A percentile compares a stretch with the other conserved stretches of the same genome.
These are phyloP conservation scores for Colletotrichum spinosum DNA, from an alignment of 2,329 filamentous ascomycete genomes.

Conservation along the genomic window DNA sequence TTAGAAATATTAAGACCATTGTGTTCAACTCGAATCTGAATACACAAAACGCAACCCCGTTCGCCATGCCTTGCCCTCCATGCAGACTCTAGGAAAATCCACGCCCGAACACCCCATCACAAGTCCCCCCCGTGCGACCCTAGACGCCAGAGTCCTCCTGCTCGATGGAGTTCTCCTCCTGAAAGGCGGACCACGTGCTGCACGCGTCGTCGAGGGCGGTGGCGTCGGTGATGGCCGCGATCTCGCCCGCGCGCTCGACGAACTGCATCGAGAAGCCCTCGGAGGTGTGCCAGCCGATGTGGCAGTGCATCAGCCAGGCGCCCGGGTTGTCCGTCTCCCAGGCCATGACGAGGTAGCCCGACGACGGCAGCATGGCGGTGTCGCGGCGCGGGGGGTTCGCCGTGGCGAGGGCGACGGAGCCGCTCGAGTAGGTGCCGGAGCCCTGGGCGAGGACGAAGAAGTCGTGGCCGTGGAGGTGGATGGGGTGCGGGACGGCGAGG, in stretches of 20 bases:
- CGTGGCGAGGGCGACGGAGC: conserved; percentile 30
- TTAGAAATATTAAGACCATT: no score
- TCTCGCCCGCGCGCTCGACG: conserved; percentile 39
- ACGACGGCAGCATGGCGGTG: conserved; percentile 58
- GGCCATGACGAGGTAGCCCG: conserved; percentile 61
- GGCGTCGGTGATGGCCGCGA: conserved; percentile 33
- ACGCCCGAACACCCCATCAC: not conserved
- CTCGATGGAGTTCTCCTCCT: conserved; percentile 28
- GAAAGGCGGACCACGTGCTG: conserved; percentile 37
- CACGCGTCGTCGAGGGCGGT: conserved; percentile 32
- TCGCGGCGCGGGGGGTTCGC: conserved; percentile 65
- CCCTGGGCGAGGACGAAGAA: conserved; percentile 42
- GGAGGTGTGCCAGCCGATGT: conserved; percentile 58
- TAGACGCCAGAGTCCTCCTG: conserved; percentile 41
- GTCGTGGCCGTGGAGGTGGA: conserved; percentile 52
- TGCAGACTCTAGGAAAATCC: conserved; percentile 15
- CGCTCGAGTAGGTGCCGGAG: conserved; percentile 31
- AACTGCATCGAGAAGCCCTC: conserved; percentile 43
- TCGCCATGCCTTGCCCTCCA: no score
- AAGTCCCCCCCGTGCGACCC: not conserved
- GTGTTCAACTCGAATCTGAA: no score
- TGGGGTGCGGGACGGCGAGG: conserved; percentile 46
- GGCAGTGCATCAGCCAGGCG: conserved; percentile 62
- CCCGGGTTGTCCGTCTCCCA: conserved; percentile 63
- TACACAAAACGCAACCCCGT: no score